These are phyloP conservation scores for Daldinia sp. DNA, from an alignment of 2,329 filamentous ascomycete genomes.

Conservation along the genomic window DNA sequence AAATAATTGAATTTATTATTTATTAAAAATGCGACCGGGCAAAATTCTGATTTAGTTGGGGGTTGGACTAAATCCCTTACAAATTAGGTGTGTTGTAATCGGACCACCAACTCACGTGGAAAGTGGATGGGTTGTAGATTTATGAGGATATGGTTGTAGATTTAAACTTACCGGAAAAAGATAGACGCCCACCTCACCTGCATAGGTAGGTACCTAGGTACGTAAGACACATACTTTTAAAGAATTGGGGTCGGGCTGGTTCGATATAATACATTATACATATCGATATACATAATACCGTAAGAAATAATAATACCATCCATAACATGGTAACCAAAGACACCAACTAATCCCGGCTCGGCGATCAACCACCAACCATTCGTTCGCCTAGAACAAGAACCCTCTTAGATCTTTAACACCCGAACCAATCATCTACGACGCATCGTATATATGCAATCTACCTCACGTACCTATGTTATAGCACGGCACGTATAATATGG, in stretches of 20 bases:
- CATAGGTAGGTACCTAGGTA: too few species aligned
- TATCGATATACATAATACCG: too few species aligned
- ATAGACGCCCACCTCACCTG: slow-evolving; percentile 9
- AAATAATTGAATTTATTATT: too few species aligned
- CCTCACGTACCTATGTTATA: not conserved
- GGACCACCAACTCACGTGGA: too few species aligned
- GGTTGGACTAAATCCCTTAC: too few species aligned
- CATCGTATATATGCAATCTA: not conserved
- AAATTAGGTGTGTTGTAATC: too few species aligned
- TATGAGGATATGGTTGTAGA: too few species aligned
- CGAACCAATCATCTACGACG: not conserved
- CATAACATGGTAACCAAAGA: not conserved
- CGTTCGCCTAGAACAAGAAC: not conserved
- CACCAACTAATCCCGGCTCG: not conserved
- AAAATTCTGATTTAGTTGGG: too few species aligned
- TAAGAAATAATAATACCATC: too few species aligned
- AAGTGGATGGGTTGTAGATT: too few species aligned
- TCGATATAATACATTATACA: not conserved
- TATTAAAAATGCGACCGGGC: too few species aligned
- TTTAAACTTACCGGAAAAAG: not conserved
- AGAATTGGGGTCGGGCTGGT: slow-evolving; percentile 13
- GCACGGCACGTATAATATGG: not conserved
- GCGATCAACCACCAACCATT: not conserved
- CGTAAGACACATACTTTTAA: not conserved
- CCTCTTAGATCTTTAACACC: not conserved